Evolutionary conservation across 2,329 filamentous ascomycete species (phyloP).

Genomic region (Stenocarpella maydis): DNA sequence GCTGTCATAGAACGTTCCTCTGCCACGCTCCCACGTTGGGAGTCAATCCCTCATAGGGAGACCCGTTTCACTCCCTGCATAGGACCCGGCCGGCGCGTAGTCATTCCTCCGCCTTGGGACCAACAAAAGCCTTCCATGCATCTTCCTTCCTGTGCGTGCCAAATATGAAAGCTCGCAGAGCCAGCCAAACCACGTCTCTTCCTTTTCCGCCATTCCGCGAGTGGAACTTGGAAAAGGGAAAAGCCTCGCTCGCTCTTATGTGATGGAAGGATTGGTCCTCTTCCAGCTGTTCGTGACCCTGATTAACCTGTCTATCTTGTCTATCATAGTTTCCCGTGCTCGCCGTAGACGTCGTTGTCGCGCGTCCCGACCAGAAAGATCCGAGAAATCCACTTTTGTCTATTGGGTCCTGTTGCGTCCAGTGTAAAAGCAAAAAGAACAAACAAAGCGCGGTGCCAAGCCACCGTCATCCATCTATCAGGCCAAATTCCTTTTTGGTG

Average conservation of each 20-base stretch:
- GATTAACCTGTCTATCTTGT: conserved; percentile 37
- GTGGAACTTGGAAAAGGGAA: conserved; percentile 33
- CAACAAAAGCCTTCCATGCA: conserved; percentile 35
- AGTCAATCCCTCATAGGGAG: conserved; percentile 31
- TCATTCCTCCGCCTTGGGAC: conserved; percentile 35
- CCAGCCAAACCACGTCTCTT: conserved; percentile 34
- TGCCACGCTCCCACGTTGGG: conserved; percentile 33
- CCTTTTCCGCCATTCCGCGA: conserved; percentile 32
- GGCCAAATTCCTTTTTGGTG: conserved; percentile 48
- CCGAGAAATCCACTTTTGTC: conserved; percentile 74
- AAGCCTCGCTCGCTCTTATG: conserved; percentile 34
- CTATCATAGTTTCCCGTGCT: conserved; percentile 37
- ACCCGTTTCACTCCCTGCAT: conserved; percentile 32
- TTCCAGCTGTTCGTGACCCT: conserved; percentile 36
- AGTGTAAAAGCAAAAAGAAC: conserved; percentile 38
- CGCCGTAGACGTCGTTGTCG: conserved; percentile 34
- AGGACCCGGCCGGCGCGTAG: conserved; percentile 33
- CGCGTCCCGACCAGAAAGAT: conserved; percentile 55
- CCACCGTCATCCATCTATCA: conserved; percentile 49
- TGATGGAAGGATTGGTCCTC: conserved; percentile 34
- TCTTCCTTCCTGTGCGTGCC: conserved; percentile 33
- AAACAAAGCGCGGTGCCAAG: conserved; percentile 33
- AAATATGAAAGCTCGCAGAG: conserved; percentile 34
- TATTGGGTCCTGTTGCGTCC: conserved; percentile 54
- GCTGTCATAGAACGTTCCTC: conserved; percentile 34